These are phyloP conservation scores for Tylopilus rubrobrunneus DNA, from an alignment of 768 basidiomycete genomes.

Conservation along the genomic window DNA sequence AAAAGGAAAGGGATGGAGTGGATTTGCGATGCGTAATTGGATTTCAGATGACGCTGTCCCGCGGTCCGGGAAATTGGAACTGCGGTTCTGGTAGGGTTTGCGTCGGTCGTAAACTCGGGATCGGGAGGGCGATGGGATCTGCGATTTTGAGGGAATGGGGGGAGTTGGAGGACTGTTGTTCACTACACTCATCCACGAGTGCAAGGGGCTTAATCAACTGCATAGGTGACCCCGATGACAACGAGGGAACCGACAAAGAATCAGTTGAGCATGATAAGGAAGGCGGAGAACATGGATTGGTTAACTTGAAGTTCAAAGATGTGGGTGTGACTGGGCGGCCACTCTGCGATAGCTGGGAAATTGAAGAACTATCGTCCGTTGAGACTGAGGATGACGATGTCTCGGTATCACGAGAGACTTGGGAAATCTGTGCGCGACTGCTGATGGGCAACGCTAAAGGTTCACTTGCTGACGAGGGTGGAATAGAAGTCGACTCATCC, in stretches of 20 bases:
- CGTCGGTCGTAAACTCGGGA: slow-evolving; percentile 20
- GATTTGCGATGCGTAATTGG: slow-evolving; percentile 36
- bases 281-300: slow-evolving; percentile 35
- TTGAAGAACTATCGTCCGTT: slow-evolving; percentile 32
- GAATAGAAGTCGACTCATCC: background rate
- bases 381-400: slow-evolving; percentile 24
- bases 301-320: slow-evolving; percentile 27
- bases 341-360: slow-evolving; percentile 27
- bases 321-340: slow-evolving; percentile 36
- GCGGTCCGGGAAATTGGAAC: slow-evolving; percentile 47
- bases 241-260: slow-evolving; percentile 53
- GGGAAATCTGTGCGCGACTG: background rate
- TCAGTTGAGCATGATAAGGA: slow-evolving; percentile 57
- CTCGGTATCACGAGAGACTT: slow-evolving; percentile 14
- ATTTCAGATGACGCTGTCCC: slow-evolving; percentile 28
- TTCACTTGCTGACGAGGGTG: slow-evolving; percentile 4
- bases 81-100: slow-evolving; percentile 16
- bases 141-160: slow-evolving; percentile 28
- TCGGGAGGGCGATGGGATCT: slow-evolving; percentile 27
- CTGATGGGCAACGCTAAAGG: background rate
- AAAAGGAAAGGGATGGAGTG: slow-evolving; percentile 32
- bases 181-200: slow-evolving; percentile 29
- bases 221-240: slow-evolving; percentile 42
- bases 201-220: slow-evolving; percentile 36
- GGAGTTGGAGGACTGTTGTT: slow-evolving; percentile 23